phyloP scores from a whole-genome alignment of 2,329 filamentous ascomycete genomes.

The Pestalotiopsis sp. region DNA sequence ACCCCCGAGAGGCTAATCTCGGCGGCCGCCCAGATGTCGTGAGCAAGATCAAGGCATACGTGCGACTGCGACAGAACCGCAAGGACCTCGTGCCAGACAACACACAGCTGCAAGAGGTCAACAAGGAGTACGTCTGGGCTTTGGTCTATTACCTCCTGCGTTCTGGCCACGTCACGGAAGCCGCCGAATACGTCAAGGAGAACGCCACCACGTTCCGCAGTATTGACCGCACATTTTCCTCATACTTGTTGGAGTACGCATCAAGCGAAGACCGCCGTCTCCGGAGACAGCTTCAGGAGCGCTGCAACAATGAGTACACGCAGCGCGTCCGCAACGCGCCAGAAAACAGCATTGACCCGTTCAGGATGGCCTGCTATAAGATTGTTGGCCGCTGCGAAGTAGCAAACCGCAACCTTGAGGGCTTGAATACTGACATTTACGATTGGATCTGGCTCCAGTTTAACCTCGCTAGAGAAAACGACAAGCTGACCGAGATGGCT shows the following conservation, averaged over 20 bases:
- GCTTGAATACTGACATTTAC: constrained; percentile 65
- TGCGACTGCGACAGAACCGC: constrained; percentile 76
- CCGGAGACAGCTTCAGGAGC: constrained; percentile 77
- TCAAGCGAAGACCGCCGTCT: constrained; percentile 76
- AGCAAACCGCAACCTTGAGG: constrained; percentile 64
- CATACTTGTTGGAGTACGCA: constrained; percentile 85
- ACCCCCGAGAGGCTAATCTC: constrained; percentile 85
- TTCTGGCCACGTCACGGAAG: constrained; percentile 81
- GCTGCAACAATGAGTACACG: constrained; percentile 87
- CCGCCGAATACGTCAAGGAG: constrained; percentile 81
- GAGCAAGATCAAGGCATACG: constrained; percentile 91
- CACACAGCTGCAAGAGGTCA: constrained; percentile 76
- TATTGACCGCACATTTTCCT: constrained; percentile 86
- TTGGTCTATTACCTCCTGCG: constrained; percentile 90
- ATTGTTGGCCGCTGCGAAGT: constrained; percentile 82
- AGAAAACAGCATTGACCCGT: constrained; percentile 88
- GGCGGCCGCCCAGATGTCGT: constrained; percentile 86
- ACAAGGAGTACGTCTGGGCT: constrained; percentile 89
- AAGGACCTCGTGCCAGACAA: constrained; percentile 86
- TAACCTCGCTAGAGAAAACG: constrained; percentile 68
- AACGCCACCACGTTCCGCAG: constrained; percentile 82
- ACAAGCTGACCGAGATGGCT: constrained; percentile 65
- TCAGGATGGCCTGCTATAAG: constrained; percentile 97
- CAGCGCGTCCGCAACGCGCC: constrained; percentile 83
- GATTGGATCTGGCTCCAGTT: constrained; percentile 77